Evolutionary conservation across 352 stramenopile species (phyloP).

Genomic region (Blastocystis hominis): DNA sequence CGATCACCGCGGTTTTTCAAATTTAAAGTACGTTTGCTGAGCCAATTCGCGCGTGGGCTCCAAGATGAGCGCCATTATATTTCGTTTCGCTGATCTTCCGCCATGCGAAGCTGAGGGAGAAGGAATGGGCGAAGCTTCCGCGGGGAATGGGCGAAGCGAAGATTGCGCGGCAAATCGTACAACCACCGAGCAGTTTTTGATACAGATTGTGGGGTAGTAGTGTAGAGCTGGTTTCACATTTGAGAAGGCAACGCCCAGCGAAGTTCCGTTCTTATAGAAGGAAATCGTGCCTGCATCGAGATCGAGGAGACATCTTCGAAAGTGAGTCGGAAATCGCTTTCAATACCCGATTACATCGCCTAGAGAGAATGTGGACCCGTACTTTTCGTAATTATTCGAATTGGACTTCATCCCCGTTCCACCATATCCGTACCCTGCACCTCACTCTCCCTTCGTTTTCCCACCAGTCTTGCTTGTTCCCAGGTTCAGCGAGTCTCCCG

Average conservation of each 20-base stretch:
- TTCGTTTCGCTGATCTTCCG: neutral
- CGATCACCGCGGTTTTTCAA: neutral
- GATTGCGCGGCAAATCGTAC: constrained; percentile 59
- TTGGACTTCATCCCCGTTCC: constrained; percentile 80
- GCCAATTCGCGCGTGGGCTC: constrained; percentile 94
- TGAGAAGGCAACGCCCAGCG: constrained; percentile 72
- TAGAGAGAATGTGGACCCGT: constrained; percentile 74
- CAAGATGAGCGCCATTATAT: constrained; percentile 80
- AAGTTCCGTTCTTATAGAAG: constrained; percentile 77
- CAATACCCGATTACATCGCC: constrained; percentile 74
- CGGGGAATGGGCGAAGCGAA: neutral
- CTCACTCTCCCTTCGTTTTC: neutral
- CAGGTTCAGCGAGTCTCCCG: constrained; percentile 64
- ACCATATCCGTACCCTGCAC: constrained; percentile 77
- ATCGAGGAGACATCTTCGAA: constrained; percentile 63
- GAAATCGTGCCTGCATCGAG: constrained; percentile 62
- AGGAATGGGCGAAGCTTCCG: neutral
- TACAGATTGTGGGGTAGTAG: constrained; percentile 63
- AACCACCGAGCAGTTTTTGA: constrained; percentile 62
- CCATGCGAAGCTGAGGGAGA: neutral
- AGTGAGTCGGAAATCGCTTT: constrained; percentile 63
- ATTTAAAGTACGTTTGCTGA: constrained; percentile 80
- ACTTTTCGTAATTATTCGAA: constrained; percentile 72
- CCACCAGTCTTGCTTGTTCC: constrained; percentile 67
- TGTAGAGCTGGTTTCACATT: neutral